Evolutionary conservation across 2,329 filamentous ascomycete genomes (phyloP), one percentile per base, ranked within the genome.

Genomic region (Blastomyces emzantsi): DNA sequence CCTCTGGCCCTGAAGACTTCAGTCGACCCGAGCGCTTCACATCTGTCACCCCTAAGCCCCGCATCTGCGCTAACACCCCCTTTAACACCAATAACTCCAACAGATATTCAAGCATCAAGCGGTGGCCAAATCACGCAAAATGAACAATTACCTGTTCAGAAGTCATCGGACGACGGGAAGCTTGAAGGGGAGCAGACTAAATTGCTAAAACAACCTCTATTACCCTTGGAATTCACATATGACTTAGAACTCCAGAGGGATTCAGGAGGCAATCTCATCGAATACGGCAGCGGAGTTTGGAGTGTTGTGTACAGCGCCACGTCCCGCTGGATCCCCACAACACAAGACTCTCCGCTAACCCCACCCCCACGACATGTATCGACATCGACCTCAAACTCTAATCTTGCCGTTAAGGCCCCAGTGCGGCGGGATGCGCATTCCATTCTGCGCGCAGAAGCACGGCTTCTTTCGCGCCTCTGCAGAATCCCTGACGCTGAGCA

Each of bases 221-320:
- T 62, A 7, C 70, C 72, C 6, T 65, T 70, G 13, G 70, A 71
- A 30, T 77, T 77, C 58, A 63, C 68, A 2, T 71, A 73, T 15
- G 71, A 73, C n/a, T 60, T 78, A 13, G 72, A 77, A 59, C 67
- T 74, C 22, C 70, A 70, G 25, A 64, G 52, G 7, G 72, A 73
- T 61, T 51, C 62, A 1, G 64, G 67, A n/a, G 73, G 72, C 19
- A 68, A 67, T 17, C 71, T 68, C 8, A 60, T 76, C 22, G 73
- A 78, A 62, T 80, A 77, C 61, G 79, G 79, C 30, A 73, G 72
- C 47, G 79, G 79, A 30, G 78, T 73, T 22, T 81, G 79, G 79
- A 81, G 79, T 65, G 75, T 73, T 22, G 79, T 81, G 22, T 79
- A 78, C 69, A 77, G 76, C 65, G 79, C 78, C 13, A 71, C 66